phyloP scores from a whole-genome alignment of 768 basidiomycete genomes.

The Baorangia bicolor region DNA sequence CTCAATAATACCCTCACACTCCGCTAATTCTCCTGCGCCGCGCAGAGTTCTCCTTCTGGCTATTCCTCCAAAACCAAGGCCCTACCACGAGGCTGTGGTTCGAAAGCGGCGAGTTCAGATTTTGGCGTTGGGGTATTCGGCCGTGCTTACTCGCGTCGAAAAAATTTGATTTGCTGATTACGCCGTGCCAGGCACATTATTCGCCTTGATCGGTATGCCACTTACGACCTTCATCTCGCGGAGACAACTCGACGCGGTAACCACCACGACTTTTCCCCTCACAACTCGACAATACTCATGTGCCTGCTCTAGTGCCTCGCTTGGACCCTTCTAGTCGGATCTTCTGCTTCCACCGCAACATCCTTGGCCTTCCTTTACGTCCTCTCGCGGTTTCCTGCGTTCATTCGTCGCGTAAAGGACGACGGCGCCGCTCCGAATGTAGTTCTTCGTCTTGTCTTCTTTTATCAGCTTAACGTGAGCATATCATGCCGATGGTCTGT shows the following conservation, averaged over 20 bases:
- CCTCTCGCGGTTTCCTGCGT: constrained; percentile 65
- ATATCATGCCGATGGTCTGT: not conserved
- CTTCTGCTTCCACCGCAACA: constrained; percentile 62
- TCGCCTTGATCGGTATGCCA: constrained; percentile 71
- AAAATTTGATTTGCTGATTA: constrained; percentile 13
- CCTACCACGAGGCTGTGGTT: constrained; percentile 75
- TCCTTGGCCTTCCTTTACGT: constrained; percentile 73
- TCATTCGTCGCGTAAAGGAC: constrained; percentile 66
- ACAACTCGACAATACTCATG: constrained; percentile 10
- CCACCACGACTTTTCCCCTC: not conserved
- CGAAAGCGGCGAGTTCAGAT: constrained; percentile 70
- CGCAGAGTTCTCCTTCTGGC: constrained; percentile 76
- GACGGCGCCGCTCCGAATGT: constrained; percentile 76
- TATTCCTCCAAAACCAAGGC: constrained; percentile 79
- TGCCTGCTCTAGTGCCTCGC: constrained; percentile 52
- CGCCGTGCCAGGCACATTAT: constrained; percentile 51
- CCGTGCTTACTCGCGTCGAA: not conserved
- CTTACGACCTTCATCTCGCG: constrained; percentile 62
- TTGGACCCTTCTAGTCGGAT: constrained; percentile 76
- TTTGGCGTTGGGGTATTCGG: constrained; percentile 64
- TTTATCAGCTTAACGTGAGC: constrained; percentile 77
- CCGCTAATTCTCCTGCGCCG: not conserved
- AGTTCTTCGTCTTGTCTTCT: constrained; percentile 69
- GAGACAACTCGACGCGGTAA: constrained; percentile 56
- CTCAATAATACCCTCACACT: not conserved